phyloP scores from a whole-genome alignment of 75 land plant species.

The Cunninghamia lanceolata region DNA sequence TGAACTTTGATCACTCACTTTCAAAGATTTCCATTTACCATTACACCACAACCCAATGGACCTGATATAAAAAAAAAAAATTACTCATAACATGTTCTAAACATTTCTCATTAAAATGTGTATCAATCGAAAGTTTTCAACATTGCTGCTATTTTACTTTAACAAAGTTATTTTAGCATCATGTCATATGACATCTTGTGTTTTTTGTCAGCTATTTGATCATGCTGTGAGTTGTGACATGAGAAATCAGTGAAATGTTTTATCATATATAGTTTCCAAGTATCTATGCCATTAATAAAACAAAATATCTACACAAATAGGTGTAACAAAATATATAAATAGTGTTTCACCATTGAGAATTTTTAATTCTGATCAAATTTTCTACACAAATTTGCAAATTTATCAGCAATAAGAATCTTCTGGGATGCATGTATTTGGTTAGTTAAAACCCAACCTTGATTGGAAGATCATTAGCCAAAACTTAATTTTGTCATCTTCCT shows the following conservation, averaged over 20 bases:
- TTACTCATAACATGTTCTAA: neutral
- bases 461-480: no score
- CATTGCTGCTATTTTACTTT: neutral
- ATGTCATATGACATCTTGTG: neutral
- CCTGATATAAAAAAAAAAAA: neutral
- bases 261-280: neutral
- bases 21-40: no score
- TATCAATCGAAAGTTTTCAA: neutral
- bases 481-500: neutral
- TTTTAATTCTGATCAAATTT: neutral
- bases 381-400: neutral
- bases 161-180: neutral
- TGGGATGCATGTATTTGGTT: neutral
- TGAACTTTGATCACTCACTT: no score
- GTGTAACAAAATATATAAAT: neutral
- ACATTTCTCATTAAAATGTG: neutral
- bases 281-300: neutral
- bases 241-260: neutral
- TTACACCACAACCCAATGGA: no score
- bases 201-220: neutral
- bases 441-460: neutral
- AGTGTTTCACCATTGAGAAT: neutral
- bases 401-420: neutral
- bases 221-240: neutral
- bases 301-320: constrained; percentile 1